Conservation (phyloP, 1,284 basidiomycete genomes). For the Laetiporus sulphureus region DNA sequence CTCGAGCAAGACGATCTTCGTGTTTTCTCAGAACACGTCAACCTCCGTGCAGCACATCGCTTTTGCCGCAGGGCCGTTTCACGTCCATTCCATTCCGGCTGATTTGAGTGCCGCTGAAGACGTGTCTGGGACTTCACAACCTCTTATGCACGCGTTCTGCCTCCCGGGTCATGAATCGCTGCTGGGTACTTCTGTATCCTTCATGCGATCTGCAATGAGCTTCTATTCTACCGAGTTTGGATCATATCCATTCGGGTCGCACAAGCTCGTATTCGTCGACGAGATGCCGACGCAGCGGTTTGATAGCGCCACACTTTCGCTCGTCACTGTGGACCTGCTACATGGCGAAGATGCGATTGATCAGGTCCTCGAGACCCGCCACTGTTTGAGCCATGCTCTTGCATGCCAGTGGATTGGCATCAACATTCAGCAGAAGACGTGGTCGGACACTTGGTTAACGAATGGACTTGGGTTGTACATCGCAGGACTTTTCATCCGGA, state of each 20-base stretch:
- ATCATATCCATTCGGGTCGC: slow-evolving; percentile 94
- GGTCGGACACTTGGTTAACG: slow-evolving; percentile 94
- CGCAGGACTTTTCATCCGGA: slow-evolving; percentile 82
- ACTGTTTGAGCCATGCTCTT: slow-evolving; percentile 80
- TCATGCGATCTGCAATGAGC: slow-evolving; percentile 85
- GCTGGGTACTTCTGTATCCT: slow-evolving; percentile 63
- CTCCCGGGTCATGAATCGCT: slow-evolving; percentile 81
- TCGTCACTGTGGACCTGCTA: slow-evolving; percentile 80
- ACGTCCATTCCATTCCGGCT: slow-evolving; percentile 67
- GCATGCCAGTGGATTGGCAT: slow-evolving; percentile 97
- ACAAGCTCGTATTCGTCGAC: slow-evolving; percentile 95
- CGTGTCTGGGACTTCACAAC: slow-evolving; percentile 61
- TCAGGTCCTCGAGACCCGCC: slow-evolving; percentile 88
- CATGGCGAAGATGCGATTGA: slow-evolving; percentile 90
- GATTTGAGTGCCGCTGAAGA: slow-evolving; percentile 53
- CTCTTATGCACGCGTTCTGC: slow-evolving; percentile 91
- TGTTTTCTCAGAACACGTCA: slow-evolving; percentile 83
- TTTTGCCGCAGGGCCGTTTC: slow-evolving; percentile 94
- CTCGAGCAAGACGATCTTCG: slow-evolving; percentile 91
- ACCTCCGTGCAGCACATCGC: slow-evolving; percentile 95
- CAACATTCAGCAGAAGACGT: slow-evolving; percentile 93
- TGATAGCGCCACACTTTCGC: slow-evolving; percentile 79
- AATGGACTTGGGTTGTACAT: slow-evolving; percentile 92
- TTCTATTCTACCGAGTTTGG: slow-evolving; percentile 92
- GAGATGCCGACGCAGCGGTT: slow-evolving; percentile 76